Base-by-base conservation (phyloP, 2,329 filamentous ascomycete genomes). In the Clonostachys solani region DNA sequence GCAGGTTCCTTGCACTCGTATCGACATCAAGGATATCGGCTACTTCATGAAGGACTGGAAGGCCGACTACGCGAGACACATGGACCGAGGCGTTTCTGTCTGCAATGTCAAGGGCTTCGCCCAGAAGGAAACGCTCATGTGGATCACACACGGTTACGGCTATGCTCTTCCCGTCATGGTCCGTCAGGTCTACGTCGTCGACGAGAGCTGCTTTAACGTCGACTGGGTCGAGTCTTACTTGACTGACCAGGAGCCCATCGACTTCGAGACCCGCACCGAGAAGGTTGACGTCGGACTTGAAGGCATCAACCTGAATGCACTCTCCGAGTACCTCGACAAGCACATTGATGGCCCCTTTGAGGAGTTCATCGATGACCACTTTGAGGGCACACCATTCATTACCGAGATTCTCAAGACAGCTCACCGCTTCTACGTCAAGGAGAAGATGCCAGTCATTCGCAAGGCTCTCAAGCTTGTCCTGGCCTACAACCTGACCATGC, bases 41-140 rank as follows among this genome's bases (percentile, higher is more conserved):
- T 96, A 95, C 69, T 97, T 97, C 76, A 94, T 96, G 89, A 96
- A 96, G 77, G 92, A 96, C 68, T 97, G 92, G 92, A 95, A 92
- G 72, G 92, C 91, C 41, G 92, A 97, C 66, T 96, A 94, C 60
- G 91, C 96, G 71, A 86, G 91, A 57, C 92, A 96, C 64, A 81
- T 94, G 56, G 87, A 83, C 53, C 83, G 89, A 49, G 89, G 89
- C 47, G 90, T 96, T 63, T 95, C 91, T 3, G 87, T 96, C 43
- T 92, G 87, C 68, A 96, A 96, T 62, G 94, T 96, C 73, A 96
- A 95, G 74, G 92, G 92, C 44, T 86, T 86, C 54, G 72, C 81
- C 13, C 74, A 77, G 52, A 84, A 83, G 65, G 83, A 86, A 66
- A 80, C 76, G 1, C 64, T 85, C 44, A 84, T 97, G 68, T 96